Percentiles rank a stretch among this genome's conserved stretches.
These are phyloP conservation scores for Fonsecaea multimorphosa DNA, from an alignment of 2,329 filamentous ascomycete species.

Conservation along the genomic window DNA sequence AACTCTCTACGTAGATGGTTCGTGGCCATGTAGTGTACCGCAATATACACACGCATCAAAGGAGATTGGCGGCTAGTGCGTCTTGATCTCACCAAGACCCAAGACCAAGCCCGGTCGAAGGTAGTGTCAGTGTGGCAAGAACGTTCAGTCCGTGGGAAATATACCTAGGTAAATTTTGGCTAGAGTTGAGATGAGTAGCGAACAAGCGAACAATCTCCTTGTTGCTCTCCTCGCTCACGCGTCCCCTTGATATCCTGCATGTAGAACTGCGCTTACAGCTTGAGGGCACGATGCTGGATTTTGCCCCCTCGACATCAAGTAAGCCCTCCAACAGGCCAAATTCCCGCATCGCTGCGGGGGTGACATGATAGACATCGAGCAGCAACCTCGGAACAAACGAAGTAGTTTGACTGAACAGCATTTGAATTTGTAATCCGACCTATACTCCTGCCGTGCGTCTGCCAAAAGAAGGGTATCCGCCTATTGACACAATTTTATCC, in stretches of 20 bases:
- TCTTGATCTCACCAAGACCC: neutral
- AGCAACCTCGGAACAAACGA: neutral
- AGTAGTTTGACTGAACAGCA: neutral
- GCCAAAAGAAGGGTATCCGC: constrained; percentile 18
- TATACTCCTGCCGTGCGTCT: constrained; percentile 16
- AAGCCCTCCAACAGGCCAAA: neutral
- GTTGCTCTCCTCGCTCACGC: neutral
- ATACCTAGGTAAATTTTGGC: neutral
- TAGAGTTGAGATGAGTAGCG: neutral
- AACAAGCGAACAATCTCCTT: neutral
- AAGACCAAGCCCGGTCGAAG: neutral
- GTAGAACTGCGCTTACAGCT: neutral
- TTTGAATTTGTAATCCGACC: constrained; percentile 9
- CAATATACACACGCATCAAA: too few species aligned
- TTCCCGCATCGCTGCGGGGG: neutral
- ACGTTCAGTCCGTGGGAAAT: neutral
- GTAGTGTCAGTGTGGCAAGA: neutral
- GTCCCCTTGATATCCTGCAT: neutral
- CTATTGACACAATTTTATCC: constrained; percentile 25
- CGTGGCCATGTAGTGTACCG: too few species aligned
- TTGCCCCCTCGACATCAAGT: neutral
- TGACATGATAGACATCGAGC: neutral
- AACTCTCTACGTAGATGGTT: too few species aligned
- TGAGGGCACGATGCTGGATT: neutral
- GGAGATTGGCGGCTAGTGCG: too few species aligned